Evolutionary conservation across 2,329 filamentous ascomycete species (phyloP), one percentile per base, ranked within the genome.

Genomic region (Cyphellophora europaea): DNA sequence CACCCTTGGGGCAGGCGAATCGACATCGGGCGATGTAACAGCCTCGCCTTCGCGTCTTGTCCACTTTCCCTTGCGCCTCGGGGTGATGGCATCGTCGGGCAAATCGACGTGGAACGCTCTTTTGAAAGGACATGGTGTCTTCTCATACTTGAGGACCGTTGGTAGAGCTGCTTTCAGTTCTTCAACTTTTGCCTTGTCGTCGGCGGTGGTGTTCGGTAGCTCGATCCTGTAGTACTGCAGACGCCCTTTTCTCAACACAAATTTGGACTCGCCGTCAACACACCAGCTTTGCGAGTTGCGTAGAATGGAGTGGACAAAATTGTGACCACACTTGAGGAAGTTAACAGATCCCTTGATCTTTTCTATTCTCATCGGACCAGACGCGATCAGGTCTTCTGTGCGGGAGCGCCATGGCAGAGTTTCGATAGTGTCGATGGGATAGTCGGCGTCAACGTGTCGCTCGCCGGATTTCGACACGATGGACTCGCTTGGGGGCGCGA

Each of bases 281-380:
- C 83, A 93, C 88, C 88, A 95, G 54, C 83, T 93, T 58, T 94
- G 87, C 39, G 86, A 93, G 56, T 85, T 85, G 15, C 84, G 85
- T 34, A 95, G 63, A 43, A 95, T 91, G 8, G 88, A 82, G 50
- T 91, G 84, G 12, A 94, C 70, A 11, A 88, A 79, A 36, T 76
- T 77, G 40, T 84, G 84, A 10, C 45, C 44, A 11, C 40, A 37
- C 57, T 82, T 89, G 6, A 95, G 69, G 51, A 94, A 95, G 10
- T 85, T 83, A 11, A 91, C 84, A 6, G 85, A 85, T 13, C 85
- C 83, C 5, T 83, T 82, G 19, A 91, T 82, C 50, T 83, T 79
- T 55, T 95, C 93, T 44, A 95, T 85, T 44, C 80, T 74, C 41
- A 95, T 71, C 1, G 78, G 72, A 2, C 86, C 87, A 74, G 84